Conservation (phyloP, 148 eudicot genomes). For the Vaccinium vitisidaea region DNA sequence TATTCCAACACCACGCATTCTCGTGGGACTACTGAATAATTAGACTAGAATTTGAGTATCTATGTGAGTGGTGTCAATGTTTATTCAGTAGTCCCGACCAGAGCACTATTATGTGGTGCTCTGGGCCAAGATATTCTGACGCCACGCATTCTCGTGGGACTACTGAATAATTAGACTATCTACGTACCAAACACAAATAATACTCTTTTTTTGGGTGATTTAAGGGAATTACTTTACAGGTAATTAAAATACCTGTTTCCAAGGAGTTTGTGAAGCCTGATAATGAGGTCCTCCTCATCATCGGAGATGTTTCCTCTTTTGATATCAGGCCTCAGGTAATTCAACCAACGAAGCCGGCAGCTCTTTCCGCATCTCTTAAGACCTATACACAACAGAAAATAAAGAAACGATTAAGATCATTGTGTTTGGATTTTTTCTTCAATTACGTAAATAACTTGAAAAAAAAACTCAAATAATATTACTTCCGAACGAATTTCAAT, state of each 20-base stretch:
- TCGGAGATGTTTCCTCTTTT: conserved; percentile 39
- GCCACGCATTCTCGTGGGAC: no score
- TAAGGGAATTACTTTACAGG: background rate
- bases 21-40: no score
- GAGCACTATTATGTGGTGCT: no score
- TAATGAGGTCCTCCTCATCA: conserved; percentile 44
- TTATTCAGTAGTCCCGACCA: no score
- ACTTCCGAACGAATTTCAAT: background rate
- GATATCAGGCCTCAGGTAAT: conserved; percentile 40
- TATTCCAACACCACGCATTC: no score
- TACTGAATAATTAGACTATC: no score
- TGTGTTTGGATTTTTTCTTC: no score
- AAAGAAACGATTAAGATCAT: no score
- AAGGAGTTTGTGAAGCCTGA: conserved; percentile 41
- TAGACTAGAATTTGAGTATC: background rate
- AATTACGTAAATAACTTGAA: background rate
- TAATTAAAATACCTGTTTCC: conserved; percentile 32
- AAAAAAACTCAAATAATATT: background rate
- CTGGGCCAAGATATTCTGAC: no score
- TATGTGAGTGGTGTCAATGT: no score
- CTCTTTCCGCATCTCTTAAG: conserved; percentile 43
- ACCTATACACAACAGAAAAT: conserved; percentile 19
- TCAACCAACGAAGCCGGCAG: conserved; percentile 43
- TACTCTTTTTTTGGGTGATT: background rate
- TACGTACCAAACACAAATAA: background rate